Percentiles rank a stretch among this genome's conserved stretches.
phyloP scores from a whole-genome alignment of 176 grass and related monocot species.

The Stipa capillata region DNA sequence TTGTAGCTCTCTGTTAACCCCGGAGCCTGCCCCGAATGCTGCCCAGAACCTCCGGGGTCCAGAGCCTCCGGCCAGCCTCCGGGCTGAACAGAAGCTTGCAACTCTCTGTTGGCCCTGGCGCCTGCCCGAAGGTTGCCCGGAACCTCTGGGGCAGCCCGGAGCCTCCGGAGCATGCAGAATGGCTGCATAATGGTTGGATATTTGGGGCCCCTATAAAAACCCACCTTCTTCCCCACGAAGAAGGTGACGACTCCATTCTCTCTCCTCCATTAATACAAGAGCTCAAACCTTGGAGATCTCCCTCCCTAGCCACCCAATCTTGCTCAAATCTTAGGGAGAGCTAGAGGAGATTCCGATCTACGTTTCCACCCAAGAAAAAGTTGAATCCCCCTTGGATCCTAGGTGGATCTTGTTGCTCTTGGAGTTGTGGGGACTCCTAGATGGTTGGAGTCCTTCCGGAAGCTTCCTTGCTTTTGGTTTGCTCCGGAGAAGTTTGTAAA shows the following conservation, averaged over 20 bases:
- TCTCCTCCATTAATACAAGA: neutral
- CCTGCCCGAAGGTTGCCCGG: too few relatives aligned
- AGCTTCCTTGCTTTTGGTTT: too few relatives aligned
- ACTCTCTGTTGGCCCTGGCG: too few relatives aligned
- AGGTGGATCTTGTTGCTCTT: neutral
- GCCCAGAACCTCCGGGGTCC: too few relatives aligned
- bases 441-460: too few relatives aligned
- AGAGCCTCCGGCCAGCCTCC: too few relatives aligned
- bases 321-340: neutral
- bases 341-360: neutral
- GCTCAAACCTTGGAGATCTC: neutral
- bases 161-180: neutral
- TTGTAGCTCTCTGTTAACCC: too few relatives aligned
- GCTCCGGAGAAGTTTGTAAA: too few relatives aligned
- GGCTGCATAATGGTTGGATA: neutral
- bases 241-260: neutral
- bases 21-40: too few relatives aligned
- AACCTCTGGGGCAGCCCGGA: neutral
- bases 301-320: neutral
- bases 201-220: neutral
- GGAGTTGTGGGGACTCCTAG: too few relatives aligned
- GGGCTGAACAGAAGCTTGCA: too few relatives aligned
- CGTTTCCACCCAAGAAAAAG: neutral
- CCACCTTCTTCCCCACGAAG: neutral
- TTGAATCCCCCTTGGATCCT: neutral